A percentile compares a stretch with the other conserved stretches of the same genome.
These are phyloP conservation scores for Selaginella moellendorffii DNA, from an alignment of 75 land plant genomes.

Conservation along the genomic window DNA sequence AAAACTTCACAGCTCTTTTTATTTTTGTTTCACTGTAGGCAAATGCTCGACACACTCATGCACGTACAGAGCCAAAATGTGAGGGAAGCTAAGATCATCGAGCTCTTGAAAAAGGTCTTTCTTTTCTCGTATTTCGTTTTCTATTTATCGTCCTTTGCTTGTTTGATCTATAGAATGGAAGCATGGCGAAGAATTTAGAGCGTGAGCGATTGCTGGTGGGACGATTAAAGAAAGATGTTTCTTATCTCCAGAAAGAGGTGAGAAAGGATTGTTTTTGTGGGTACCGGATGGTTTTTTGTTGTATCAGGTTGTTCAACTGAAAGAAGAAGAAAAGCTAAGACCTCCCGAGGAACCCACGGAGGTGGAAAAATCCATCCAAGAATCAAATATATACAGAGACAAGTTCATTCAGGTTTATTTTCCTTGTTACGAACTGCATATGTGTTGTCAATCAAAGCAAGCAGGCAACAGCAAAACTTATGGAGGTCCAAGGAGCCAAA, in stretches of 20 bases:
- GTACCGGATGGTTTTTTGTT: background rate
- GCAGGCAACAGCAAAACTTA: constrained; percentile 10
- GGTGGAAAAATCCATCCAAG: constrained; percentile 1
- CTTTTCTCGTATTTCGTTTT: too few species aligned
- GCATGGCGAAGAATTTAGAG: background rate
- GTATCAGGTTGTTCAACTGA: background rate
- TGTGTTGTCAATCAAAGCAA: background rate
- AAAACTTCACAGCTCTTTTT: too few species aligned
- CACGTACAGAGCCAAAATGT: background rate
- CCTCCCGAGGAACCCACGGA: background rate
- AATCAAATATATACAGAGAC: constrained; percentile 4
- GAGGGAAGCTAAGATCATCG: background rate
- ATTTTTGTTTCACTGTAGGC: too few species aligned
- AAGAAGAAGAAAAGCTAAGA: background rate
- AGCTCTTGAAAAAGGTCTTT: background rate
- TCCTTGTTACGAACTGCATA: background rate
- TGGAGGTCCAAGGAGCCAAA: constrained; percentile 7
- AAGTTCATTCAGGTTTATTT: constrained; percentile 10
- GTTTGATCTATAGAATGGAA: too few species aligned
- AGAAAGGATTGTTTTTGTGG: background rate
- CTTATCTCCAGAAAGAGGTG: background rate
- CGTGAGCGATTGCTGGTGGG: background rate
- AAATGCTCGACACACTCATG: background rate
- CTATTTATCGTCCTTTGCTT: too few species aligned
- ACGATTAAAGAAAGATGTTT: background rate